Base-by-base conservation (phyloP, 2,329 filamentous ascomycete genomes). In the Epichloe gansuensis region DNA sequence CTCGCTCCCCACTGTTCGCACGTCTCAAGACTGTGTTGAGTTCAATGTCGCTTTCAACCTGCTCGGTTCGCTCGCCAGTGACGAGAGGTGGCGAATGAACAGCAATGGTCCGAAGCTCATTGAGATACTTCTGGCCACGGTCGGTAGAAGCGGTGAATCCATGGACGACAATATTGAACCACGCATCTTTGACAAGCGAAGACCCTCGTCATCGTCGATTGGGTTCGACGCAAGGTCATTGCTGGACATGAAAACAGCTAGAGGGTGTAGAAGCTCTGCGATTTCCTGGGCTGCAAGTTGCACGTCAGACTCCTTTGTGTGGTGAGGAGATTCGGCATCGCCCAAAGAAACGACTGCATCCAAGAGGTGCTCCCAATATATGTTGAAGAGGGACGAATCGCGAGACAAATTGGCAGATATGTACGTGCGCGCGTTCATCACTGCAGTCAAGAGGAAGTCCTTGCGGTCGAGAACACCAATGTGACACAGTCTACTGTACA, bases 161-260 rank as follows among this genome's bases (percentile, higher is more conserved):
- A 66, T 98, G 93, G 0, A 95, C 86, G 23, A 91, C 88, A 56
- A 97, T 89, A 62, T 98, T 99, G 72, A 96, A 97, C 93, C 93
- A 99, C 5, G 89, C 88, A 73, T 98, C 91, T 50, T 91, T 83
- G 59, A 93, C 79, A 53, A 94, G 72, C 28, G 81, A 79, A 56
- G 86, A 78, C 7, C 82, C 54, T 91, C 83, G 50, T 91, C 85
- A 50, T 86, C 80, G 52, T 70, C 69, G 9, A 72, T 59, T 37
- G 69, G 72, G 44, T 72, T 69, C 21, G 73, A 69, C 23, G 71
- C 73, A 56, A 83, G 68, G 52, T 83, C 76, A 57, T 83, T 80
- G 35, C 72, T 74, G 8, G 88, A 85, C 67, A 95, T 86, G 50
- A 98, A 78, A 2, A 90, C 75, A 7, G 93, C 88, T n/a, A 98